Percentiles rank a stretch among this genome's conserved stretches.
These are phyloP conservation scores for Rhizophora apiculata DNA, from an alignment of 345 rosid genomes.

Conservation along the genomic window DNA sequence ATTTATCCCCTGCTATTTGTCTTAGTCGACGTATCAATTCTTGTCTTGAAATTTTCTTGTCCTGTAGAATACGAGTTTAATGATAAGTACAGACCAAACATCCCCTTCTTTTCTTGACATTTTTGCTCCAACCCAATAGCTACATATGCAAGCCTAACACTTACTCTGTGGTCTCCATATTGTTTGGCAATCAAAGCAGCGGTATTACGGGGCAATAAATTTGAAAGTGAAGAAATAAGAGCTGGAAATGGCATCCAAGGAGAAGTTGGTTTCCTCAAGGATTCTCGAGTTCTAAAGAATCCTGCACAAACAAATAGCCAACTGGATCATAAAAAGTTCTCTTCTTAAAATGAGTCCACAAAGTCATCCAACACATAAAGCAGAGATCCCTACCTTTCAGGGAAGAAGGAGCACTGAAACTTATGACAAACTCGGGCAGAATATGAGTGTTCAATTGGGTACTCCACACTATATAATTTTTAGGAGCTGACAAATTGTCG, in stretches of 20 bases:
- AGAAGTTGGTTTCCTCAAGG: slow-evolving; percentile 42
- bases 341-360: not conserved
- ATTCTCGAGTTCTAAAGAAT: slow-evolving; percentile 20
- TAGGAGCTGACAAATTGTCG: slow-evolving; percentile 48
- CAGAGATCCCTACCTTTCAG: slow-evolving; percentile 35
- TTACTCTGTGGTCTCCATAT: slow-evolving; percentile 50
- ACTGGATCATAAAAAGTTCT: slow-evolving; percentile 2
- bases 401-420: slow-evolving; percentile 51
- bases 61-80: slow-evolving; percentile 38
- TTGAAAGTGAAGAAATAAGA: slow-evolving; percentile 52
- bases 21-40: slow-evolving; percentile 59
- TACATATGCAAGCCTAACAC: slow-evolving; percentile 6
- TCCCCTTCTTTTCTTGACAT: not conserved
- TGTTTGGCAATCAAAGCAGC: slow-evolving; percentile 44
- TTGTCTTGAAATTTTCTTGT: slow-evolving; percentile 54
- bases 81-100: not conserved
- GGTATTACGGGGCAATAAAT: slow-evolving; percentile 44
- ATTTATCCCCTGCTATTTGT: slow-evolving; percentile 59
- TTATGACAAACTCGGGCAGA: slow-evolving; percentile 60
- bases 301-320: slow-evolving; percentile 27
- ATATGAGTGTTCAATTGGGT: slow-evolving; percentile 65
- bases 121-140: not conserved
- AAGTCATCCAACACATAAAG: not conserved
- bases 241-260: slow-evolving; percentile 81
- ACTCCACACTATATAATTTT: slow-evolving; percentile 71